These are phyloP conservation scores for Melampsora medusae DNA, from an alignment of 1,284 basidiomycete genomes.

Conservation along the genomic window DNA sequence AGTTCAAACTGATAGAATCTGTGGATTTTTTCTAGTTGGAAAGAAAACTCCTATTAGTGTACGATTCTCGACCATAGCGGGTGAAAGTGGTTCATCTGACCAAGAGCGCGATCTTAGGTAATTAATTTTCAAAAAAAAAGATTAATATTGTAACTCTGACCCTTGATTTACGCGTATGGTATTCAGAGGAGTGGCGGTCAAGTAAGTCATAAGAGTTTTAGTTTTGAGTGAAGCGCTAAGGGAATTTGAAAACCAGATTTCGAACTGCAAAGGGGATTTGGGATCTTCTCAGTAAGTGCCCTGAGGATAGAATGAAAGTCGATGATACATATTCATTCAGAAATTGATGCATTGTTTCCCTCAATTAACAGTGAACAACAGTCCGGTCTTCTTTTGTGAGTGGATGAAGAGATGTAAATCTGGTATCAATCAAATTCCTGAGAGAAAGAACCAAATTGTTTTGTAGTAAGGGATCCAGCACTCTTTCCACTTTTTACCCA, in stretches of 20 bases:
- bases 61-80: conserved; percentile 60
- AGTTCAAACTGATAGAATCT: neutral
- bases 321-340: conserved; percentile 5
- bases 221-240: no score
- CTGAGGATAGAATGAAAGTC: no score
- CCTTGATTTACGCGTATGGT: neutral
- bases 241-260: conserved; percentile 53
- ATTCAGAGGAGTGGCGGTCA: conserved; percentile 20
- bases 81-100: conserved; percentile 82
- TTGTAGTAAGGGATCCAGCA: conserved; percentile 54
- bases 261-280: conserved; percentile 82
- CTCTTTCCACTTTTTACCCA: conserved; percentile 80
- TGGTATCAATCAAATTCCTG: no score
- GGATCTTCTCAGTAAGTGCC: conserved; percentile 66
- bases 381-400: conserved; percentile 11
- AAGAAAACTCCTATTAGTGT: conserved; percentile 53
- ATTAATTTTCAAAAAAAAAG: conserved; percentile 57
- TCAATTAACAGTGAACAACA: conserved; percentile 14
- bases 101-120: conserved; percentile 88
- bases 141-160: neutral
- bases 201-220: conserved; percentile 3
- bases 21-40: conserved; percentile 46
- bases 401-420: no score
- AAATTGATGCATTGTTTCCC: neutral
- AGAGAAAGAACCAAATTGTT: no score